Conservation (phyloP, 2,329 filamentous ascomycete genomes). For the Grosmannia clavigera region DNA sequence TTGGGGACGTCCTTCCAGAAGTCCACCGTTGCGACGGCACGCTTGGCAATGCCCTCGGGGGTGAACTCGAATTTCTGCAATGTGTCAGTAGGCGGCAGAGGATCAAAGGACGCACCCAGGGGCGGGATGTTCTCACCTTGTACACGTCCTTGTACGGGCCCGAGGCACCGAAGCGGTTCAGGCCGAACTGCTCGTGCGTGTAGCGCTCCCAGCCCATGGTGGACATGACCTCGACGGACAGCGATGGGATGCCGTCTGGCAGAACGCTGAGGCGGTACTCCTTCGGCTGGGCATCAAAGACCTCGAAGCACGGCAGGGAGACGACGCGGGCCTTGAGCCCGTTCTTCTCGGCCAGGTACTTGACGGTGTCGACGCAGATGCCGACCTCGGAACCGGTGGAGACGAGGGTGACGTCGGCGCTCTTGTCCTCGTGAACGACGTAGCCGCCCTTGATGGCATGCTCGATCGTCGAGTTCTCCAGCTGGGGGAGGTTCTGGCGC, state of each 20-base stretch:
- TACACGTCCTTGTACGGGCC: conserved; percentile 98
- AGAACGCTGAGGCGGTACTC: conserved; percentile 89
- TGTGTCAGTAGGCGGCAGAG: neutral
- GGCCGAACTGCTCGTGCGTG: conserved; percentile 97
- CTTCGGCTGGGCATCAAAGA: conserved; percentile 89
- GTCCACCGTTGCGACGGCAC: conserved; percentile 78
- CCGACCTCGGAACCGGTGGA: conserved; percentile 93
- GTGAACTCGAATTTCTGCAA: conserved; percentile 97
- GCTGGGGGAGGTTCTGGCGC: conserved; percentile 95
- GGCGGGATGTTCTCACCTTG: conserved; percentile 44
- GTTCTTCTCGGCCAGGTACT: conserved; percentile 81
- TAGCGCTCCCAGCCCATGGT: conserved; percentile 99
- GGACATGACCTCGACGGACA: conserved; percentile 93
- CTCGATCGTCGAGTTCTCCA: conserved; percentile 85
- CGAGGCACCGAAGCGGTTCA: conserved; percentile 97
- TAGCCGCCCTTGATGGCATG: conserved; percentile 92
- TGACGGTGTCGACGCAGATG: conserved; percentile 85
- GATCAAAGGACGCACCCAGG: neutral
- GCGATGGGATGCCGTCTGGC: conserved; percentile 81
- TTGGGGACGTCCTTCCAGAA: conserved; percentile 94
- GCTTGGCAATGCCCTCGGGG: conserved; percentile 90
- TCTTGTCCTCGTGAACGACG: conserved; percentile 71
- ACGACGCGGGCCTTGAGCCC: conserved; percentile 81
- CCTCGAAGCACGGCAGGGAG: conserved; percentile 92
- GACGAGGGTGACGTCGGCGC: conserved; percentile 77